Percentiles rank a stretch among this genome's conserved stretches.
These are phyloP conservation scores for Phialocephala sp. DNA, from an alignment of 2,329 filamentous ascomycete genomes.

Conservation along the genomic window DNA sequence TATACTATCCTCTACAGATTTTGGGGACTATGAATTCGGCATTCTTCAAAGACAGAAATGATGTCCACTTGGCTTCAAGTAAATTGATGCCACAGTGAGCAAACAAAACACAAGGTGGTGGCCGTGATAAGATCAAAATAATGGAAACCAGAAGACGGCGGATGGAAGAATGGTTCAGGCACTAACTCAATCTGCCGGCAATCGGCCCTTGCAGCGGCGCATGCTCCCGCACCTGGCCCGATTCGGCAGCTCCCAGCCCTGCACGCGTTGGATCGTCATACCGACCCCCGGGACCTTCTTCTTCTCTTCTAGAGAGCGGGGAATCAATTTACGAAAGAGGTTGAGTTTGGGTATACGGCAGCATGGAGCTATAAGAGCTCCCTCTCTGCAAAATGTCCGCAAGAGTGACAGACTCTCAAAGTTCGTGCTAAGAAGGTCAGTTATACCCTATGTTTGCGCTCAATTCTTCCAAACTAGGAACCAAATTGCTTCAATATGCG, in stretches of 20 bases:
- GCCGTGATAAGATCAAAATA: no score
- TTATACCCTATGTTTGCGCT: not conserved
- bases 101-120: no score
- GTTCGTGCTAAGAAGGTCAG: not conserved
- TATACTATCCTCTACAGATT: no score
- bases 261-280: not conserved
- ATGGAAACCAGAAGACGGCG: no score
- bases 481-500: not conserved
- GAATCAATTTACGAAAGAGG: not conserved
- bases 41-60: no score
- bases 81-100: no score
- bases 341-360: not conserved
- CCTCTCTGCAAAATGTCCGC: not conserved
- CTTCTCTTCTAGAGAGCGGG: not conserved
- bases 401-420: not conserved
- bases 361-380: not conserved
- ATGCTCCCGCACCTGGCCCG: not conserved
- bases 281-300: not conserved
- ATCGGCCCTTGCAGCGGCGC: no score
- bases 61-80: no score
- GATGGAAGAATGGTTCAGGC: no score
- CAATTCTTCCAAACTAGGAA: not conserved
- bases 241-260: not conserved
- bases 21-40: no score
- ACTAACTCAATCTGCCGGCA: no score